These are phyloP conservation scores for Boletus rubroflammeus DNA, from an alignment of 768 basidiomycete genomes.

Conservation along the genomic window DNA sequence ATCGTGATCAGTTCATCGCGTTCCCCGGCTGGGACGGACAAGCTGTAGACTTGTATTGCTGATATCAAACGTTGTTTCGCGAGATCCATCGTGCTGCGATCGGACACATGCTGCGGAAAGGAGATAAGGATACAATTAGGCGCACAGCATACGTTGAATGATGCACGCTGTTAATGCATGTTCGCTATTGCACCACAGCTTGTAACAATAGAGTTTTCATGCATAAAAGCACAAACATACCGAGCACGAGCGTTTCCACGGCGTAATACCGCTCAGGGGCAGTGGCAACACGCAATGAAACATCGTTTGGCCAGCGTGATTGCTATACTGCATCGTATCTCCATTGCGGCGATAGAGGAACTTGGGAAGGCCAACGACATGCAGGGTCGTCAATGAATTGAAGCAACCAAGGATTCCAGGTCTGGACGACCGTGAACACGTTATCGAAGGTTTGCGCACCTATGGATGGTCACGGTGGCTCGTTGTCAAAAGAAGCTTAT, in stretches of 20 bases:
- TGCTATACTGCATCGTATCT: constrained; percentile 11
- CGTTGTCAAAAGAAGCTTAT: not conserved
- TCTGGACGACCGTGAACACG: constrained; percentile 10
- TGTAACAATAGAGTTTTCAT: constrained; percentile 20
- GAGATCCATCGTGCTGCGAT: constrained; percentile 14
- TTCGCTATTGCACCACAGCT: constrained; percentile 19
- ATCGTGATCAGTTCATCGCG: constrained; percentile 17
- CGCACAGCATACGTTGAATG: constrained; percentile 21
- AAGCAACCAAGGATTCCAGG: constrained; percentile 11
- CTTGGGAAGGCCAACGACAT: constrained; percentile 4
- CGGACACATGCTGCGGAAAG: constrained; percentile 16
- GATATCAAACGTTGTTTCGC: constrained; percentile 15
- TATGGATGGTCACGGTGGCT: not conserved
- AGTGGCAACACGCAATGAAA: constrained; percentile 19
- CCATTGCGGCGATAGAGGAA: constrained; percentile 28
- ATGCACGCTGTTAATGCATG: constrained; percentile 28
- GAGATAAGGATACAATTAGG: constrained; percentile 25
- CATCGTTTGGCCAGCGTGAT: constrained; percentile 2
- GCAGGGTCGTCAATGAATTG: constrained; percentile 24
- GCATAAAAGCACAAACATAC: constrained; percentile 9
- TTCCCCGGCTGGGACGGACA: constrained; percentile 12
- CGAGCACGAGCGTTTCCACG: constrained; percentile 8
- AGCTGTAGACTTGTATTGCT: not conserved
- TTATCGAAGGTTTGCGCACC: constrained; percentile 11
- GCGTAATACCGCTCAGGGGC: constrained; percentile 29